Conservation (phyloP, 352 stramenopile species). For the Globisporangium ultimum region DNA sequence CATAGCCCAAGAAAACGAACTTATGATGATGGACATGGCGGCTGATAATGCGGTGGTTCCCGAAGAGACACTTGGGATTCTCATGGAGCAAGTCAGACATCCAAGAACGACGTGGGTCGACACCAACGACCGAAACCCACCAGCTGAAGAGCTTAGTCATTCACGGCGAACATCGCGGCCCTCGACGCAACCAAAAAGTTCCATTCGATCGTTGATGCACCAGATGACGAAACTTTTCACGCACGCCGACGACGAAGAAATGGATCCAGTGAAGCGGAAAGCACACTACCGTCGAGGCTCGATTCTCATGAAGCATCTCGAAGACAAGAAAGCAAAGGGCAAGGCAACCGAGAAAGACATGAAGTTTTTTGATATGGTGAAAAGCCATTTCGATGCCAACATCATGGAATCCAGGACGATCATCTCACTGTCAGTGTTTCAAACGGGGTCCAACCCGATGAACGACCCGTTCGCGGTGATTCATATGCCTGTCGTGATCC, state of each 20-base stretch:
- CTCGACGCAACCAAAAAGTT: constrained; percentile 17
- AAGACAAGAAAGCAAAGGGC: constrained; percentile 56
- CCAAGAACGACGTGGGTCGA: constrained; percentile 3
- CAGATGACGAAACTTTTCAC: constrained; percentile 42
- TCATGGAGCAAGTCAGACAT: not conserved
- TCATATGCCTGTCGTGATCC: constrained; percentile 63
- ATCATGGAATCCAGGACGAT: constrained; percentile 72
- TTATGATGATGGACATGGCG: constrained; percentile 16
- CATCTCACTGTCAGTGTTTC: constrained; percentile 76
- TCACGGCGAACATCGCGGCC: constrained; percentile 4
- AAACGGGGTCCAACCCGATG: constrained; percentile 65
- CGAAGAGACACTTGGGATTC: constrained; percentile 8
- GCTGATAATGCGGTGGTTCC: constrained; percentile 16
- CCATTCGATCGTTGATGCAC: constrained; percentile 24
- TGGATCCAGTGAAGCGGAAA: constrained; percentile 35
- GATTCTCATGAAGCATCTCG: constrained; percentile 69
- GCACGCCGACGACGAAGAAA: constrained; percentile 29
- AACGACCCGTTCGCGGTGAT: constrained; percentile 72
- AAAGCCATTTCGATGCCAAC: constrained; percentile 63
- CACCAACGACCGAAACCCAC: not conserved
- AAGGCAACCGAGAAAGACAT: constrained; percentile 66
- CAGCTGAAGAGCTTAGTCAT: constrained; percentile 1
- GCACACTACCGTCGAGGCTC: constrained; percentile 65
- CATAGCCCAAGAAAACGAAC: not conserved
- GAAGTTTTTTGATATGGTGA: constrained; percentile 82